Conservation (phyloP, 2,329 filamentous ascomycete species). For the Phialocephala subalpina region DNA sequence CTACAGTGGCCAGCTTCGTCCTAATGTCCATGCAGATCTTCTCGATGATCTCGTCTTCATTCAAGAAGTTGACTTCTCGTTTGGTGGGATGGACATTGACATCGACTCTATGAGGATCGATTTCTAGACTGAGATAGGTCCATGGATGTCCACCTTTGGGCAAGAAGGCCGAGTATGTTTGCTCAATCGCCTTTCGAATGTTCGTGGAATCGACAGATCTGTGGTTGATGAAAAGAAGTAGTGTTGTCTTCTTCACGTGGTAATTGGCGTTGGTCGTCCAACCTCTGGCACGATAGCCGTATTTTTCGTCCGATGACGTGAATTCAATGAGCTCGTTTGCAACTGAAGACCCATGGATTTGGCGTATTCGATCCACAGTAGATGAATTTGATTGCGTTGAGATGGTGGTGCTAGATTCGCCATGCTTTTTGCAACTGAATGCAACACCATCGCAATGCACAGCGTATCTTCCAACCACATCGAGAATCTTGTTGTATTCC, state of each 20-base stretch:
- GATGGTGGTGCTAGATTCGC: conserved; percentile 83
- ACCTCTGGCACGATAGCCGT: conserved; percentile 84
- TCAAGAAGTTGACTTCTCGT: conserved; percentile 94
- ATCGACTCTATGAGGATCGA: conserved; percentile 90
- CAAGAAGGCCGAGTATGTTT: conserved; percentile 85
- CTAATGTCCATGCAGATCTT: conserved; percentile 83
- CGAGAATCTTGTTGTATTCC: conserved; percentile 97
- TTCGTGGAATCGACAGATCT: conserved; percentile 88
- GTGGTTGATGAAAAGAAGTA: conserved; percentile 96
- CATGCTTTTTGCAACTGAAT: conserved; percentile 96
- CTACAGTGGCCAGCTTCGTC: conserved; percentile 81
- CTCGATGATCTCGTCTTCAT: conserved; percentile 95
- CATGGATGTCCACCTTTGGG: conserved; percentile 96
- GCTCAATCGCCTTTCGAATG: conserved; percentile 90
- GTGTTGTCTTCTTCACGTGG: conserved; percentile 85
- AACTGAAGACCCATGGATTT: conserved; percentile 84
- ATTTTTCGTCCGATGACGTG: conserved; percentile 73
- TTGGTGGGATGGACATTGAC: conserved; percentile 99
- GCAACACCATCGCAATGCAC: conserved; percentile 91
- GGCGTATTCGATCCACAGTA: conserved; percentile 83
- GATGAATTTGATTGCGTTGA: conserved; percentile 78
- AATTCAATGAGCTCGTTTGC: conserved; percentile 90
- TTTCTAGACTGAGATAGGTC: conserved; percentile 89
- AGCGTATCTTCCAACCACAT: conserved; percentile 92
- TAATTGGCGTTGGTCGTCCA: conserved; percentile 95